These are phyloP conservation scores for Phytopythium boreale DNA, from an alignment of 352 stramenopile species.

Conservation along the genomic window DNA sequence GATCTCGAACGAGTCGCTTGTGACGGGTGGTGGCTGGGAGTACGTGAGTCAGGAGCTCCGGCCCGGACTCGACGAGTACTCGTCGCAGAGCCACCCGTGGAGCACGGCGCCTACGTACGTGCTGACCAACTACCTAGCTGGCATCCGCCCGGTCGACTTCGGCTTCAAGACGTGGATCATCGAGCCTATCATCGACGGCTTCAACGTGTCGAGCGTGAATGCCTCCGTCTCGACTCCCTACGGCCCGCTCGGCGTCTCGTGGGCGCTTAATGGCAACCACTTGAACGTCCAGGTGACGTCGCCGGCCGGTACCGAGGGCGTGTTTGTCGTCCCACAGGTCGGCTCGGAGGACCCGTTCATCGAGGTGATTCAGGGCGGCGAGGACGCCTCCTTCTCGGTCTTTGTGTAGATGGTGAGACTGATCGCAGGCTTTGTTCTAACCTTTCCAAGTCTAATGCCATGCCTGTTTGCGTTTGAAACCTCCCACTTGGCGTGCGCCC, in stretches of 20 bases:
- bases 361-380: constrained; percentile 8
- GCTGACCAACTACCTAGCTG: constrained; percentile 26
- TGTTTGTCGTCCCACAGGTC: constrained; percentile 16
- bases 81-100: constrained; percentile 28
- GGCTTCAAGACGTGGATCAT: constrained; percentile 27
- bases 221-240: constrained; percentile 22
- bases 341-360: constrained; percentile 12
- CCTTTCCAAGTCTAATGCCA: too few relatives aligned
- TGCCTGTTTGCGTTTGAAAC: too few relatives aligned
- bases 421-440: too few relatives aligned
- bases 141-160: constrained; percentile 23
- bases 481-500: too few relatives aligned
- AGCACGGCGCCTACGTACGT: constrained; percentile 21
- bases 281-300: constrained; percentile 16
- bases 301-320: constrained; percentile 14
- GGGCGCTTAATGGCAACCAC: constrained; percentile 7
- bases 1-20: constrained; percentile 23
- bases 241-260: constrained; percentile 11
- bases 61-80: constrained; percentile 16
- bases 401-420: constrained; percentile 7
- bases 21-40: constrained; percentile 20
- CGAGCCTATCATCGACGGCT: constrained; percentile 19
- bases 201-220: constrained; percentile 23
- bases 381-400: not conserved
- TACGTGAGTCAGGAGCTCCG: constrained; percentile 22